Conservation (phyloP, 331 rosid species). For the Malus hybrid region DNA sequence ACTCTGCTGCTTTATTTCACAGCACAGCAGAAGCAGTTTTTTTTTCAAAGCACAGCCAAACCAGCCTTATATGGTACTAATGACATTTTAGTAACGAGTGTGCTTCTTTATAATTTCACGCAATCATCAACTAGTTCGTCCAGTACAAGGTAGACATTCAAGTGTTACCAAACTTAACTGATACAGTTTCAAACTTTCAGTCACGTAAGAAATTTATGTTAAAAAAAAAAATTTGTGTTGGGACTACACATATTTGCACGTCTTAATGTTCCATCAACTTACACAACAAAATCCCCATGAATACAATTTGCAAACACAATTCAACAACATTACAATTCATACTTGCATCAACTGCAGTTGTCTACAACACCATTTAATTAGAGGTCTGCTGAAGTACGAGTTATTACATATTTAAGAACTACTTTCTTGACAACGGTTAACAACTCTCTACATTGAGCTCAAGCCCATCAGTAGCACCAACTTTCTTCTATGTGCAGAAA, state of each 20-base stretch:
- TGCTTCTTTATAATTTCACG: neutral
- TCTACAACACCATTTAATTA: neutral
- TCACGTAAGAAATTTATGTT: neutral
- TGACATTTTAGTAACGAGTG: neutral
- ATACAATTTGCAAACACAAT: neutral
- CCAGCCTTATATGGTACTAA: neutral
- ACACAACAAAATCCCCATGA: neutral
- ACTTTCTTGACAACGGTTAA: neutral
- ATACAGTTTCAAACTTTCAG: neutral
- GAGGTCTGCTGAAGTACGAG: neutral
- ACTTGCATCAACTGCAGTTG: neutral
- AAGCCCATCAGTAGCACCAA: neutral
- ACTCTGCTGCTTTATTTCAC: too few relatives aligned
- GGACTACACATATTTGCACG: too few relatives aligned
- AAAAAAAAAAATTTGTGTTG: accelerated
- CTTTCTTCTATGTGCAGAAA: neutral
- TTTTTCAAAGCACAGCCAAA: too few relatives aligned
- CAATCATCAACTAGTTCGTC: neutral
- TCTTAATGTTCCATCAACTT: too few relatives aligned
- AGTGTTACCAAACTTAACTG: neutral
- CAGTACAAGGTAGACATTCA: neutral
- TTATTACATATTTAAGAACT: neutral
- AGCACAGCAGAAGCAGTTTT: too few relatives aligned
- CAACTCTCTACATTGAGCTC: neutral
- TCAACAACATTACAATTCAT: neutral